These are phyloP conservation scores for Ceratorhiza oryzae-sativae DNA, from an alignment of 1,284 basidiomycete genomes.

Conservation along the genomic window DNA sequence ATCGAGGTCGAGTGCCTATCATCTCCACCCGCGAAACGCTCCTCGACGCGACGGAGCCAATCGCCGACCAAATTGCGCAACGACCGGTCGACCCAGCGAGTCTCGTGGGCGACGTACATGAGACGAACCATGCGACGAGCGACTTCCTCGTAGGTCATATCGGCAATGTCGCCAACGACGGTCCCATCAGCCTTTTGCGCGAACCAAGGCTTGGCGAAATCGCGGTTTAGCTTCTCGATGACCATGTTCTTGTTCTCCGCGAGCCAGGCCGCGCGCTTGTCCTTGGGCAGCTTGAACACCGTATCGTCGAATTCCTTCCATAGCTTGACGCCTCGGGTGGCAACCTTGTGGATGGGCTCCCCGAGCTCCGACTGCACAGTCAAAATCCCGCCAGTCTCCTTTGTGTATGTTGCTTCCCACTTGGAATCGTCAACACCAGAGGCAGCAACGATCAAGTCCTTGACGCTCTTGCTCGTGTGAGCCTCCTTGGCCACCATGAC, in stretches of 20 bases:
- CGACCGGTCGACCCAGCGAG: conserved; percentile 94
- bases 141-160: conserved; percentile 99
- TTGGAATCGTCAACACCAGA: conserved; percentile 88
- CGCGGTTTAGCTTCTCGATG: conserved; percentile 90
- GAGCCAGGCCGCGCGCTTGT: conserved; percentile 92
- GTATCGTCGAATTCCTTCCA: conserved; percentile 99
- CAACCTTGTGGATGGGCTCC: conserved; percentile 99
- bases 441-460: conserved; percentile 95
- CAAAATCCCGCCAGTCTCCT: conserved; percentile 94
- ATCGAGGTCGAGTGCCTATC: conserved; percentile 80
- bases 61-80: conserved; percentile 95
- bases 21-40: conserved; percentile 95
- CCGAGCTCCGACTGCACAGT: conserved; percentile 98
- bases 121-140: conserved; percentile 89
- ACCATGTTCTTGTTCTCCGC: conserved; percentile 87
- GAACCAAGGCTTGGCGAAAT: conserved; percentile 98
- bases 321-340: conserved; percentile 93
- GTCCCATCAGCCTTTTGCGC: conserved; percentile 90
- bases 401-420: conserved; percentile 96
- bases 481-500: conserved; percentile 99
- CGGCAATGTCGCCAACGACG: conserved; percentile 84
- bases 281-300: conserved; percentile 93
- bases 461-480: conserved; percentile 92
- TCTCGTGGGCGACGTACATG: conserved; percentile 92
- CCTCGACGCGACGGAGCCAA: conserved; percentile 96